Conservation (phyloP, 257 asterid genomes). For the Solanum boliviense region DNA sequence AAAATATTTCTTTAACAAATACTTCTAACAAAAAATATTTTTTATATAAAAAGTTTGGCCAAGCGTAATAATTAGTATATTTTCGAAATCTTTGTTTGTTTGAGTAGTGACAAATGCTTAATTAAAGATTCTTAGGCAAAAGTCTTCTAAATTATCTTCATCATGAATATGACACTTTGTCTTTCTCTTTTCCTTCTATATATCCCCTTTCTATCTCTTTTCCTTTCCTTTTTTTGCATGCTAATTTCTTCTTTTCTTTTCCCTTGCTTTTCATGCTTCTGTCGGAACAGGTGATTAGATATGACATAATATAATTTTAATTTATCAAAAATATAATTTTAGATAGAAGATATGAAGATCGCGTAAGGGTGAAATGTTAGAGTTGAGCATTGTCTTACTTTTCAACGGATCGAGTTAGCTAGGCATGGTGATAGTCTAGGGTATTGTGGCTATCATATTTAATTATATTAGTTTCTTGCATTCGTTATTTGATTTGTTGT, state of each 20-base stretch:
- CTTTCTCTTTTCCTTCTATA: background rate
- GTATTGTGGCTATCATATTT: no score
- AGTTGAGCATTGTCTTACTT: background rate
- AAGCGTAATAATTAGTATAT: slow-evolving; percentile 1
- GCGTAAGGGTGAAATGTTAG: background rate
- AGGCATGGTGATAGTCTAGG: no score
- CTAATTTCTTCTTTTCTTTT: background rate
- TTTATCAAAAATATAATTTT: no score
- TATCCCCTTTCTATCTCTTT: background rate
- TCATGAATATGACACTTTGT: background rate
- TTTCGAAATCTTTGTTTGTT: slow-evolving; percentile 13
- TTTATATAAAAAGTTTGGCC: no score
- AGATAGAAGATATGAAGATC: no score
- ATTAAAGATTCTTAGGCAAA: background rate
- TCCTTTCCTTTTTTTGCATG: background rate
- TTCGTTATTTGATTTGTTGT: background rate
- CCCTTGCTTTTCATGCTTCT: background rate
- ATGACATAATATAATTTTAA: background rate
- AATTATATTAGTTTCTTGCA: no score
- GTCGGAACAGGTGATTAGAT: background rate
- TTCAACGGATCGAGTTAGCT: background rate
- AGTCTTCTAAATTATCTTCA: background rate
- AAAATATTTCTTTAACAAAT: no score
- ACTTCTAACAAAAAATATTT: no score
- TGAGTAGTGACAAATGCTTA: slow-evolving; percentile 3